Evolutionary conservation across 306 rosid species (phyloP).

Genomic region (Cucumis melo): DNA sequence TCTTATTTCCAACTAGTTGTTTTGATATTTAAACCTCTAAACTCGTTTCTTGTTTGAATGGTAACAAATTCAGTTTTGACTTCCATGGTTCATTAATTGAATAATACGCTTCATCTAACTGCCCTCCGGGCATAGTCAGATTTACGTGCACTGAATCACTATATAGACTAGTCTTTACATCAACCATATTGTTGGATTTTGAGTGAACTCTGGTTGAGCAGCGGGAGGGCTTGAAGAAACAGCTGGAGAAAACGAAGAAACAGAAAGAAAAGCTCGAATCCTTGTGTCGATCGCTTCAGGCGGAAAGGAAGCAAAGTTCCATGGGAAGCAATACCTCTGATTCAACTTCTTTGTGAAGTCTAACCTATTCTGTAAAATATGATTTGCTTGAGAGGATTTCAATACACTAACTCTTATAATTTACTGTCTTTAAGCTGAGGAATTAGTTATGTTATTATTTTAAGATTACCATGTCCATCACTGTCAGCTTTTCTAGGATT

Average conservation of each 20-base stretch:
- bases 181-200: neutral
- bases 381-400: neutral
- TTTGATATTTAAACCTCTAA: neutral
- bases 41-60: neutral
- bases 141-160: neutral
- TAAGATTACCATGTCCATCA: neutral
- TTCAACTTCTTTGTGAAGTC: conserved; percentile 27
- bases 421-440: neutral
- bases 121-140: neutral
- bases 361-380: neutral
- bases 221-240: conserved; percentile 80
- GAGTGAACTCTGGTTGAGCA: conserved; percentile 22
- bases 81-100: neutral
- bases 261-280: conserved; percentile 88
- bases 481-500: neutral
- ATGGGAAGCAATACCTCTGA: conserved; percentile 38
- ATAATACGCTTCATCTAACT: neutral
- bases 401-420: neutral
- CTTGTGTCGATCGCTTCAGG: conserved; percentile 79
- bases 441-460: neutral
- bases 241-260: conserved; percentile 63
- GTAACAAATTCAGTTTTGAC: neutral
- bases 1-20: neutral
- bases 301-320: conserved; percentile 68
- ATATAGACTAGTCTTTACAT: neutral